Evolutionary conservation across 768 basidiomycete species (phyloP), one percentile per base, ranked within the genome.

Genomic region (Kwoniella botswanensis): DNA sequence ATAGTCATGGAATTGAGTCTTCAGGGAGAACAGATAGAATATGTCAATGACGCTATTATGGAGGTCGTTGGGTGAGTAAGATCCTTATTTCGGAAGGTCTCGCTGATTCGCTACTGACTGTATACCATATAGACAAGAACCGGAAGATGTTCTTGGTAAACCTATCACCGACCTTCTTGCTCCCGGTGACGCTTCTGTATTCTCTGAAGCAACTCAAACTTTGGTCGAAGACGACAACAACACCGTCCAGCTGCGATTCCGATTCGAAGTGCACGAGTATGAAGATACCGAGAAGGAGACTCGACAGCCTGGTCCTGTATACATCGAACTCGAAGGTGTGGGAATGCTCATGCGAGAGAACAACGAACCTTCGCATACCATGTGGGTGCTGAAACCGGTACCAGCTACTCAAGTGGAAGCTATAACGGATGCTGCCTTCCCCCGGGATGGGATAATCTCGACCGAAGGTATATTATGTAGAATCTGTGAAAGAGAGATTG

Each of bases 281-380:
- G 80, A 81, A 11, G 87, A 88, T 26, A 86, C 86, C 24, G 79
- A 79, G 15, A 74, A 79, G 17, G 71, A 74, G 6, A 58, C 69
- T 10, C 71, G 80, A 0, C 82, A 83, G 43, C 84, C 82, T 29
- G 83, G 82, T n/a, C 83, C 83, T 1, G 73, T 83, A 0, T 86
- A 83, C 83, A 92, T 93, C 82, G 89, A 88, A 75, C 94, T 98
- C 91, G 95, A 98, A 79, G 97, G 93, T 41, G 96, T 96, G 82
- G 97, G 97, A 18, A 98, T 99, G 97, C 88, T 98, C 77, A 95
- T 98, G 90, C 88, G 93, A 70, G 95, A 98, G 85, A 90, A 94
- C 42, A 89, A 94, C 81, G 88, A 89, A 70, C 90, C 93, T 15
- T 92, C 94, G 17, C 97, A 98, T 83, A 96, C 95, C 15, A 97